Evolutionary conservation across 306 rosid genomes (phyloP).

Genomic region (Vigna angularis): DNA sequence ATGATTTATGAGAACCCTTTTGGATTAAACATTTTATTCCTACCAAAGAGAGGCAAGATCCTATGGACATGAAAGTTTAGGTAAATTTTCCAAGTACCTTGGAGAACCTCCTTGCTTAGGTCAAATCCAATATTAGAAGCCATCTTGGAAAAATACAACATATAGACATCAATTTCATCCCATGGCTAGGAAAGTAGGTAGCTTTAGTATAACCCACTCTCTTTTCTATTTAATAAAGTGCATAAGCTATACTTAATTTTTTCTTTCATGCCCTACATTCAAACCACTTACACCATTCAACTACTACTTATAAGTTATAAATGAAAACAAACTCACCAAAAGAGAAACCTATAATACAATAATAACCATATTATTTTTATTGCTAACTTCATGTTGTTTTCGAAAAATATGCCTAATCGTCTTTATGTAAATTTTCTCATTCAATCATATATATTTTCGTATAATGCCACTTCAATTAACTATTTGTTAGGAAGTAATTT

Average conservation of each 20-base stretch:
- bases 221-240: background rate
- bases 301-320: conserved; percentile 7
- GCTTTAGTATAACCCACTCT: conserved; percentile 4
- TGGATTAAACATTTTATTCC: conserved; percentile 1
- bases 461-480: no score
- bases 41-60: conserved; percentile 19
- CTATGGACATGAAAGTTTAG: conserved; percentile 36
- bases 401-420: no score
- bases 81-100: conserved; percentile 32
- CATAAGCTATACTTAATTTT: background rate
- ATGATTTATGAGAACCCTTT: background rate
- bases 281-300: conserved; percentile 14
- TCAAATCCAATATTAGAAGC: conserved; percentile 40
- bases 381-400: no score
- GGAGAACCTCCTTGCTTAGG: conserved; percentile 41
- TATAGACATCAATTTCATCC: conserved; percentile 25
- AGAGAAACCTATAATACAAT: background rate
- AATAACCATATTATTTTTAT: conserved; percentile 19
- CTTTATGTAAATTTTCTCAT: no score
- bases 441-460: no score
- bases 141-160: conserved; percentile 5
- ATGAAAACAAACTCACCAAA: conserved; percentile 14
- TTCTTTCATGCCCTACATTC: conserved; percentile 1
- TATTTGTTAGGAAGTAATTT: no score
- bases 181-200: background rate